Base-by-base conservation (phyloP, 805 yeast genomes). In the Scheffersomyces spartinae region DNA sequence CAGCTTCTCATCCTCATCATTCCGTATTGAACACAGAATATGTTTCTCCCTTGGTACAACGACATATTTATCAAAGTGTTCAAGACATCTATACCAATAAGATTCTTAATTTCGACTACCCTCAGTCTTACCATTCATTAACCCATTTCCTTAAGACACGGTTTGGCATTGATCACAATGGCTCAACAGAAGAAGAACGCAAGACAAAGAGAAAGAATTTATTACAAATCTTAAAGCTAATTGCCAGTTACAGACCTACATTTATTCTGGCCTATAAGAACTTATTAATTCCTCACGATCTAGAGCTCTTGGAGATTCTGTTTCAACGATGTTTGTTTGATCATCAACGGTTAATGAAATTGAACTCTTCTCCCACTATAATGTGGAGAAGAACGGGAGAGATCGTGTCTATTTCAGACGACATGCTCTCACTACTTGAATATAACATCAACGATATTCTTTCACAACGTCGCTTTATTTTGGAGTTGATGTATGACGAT, bases 371-470 rank as follows among this genome's bases (percentile, higher is more conserved):
- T 2, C 94, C 94, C 1, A 76, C 88, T 3, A 73, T 80, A 10
- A 75, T 81, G 35, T 82, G 94, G 94, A 61, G 94, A 39, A 56
- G 94, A 20, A 78, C 93, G 0, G 93, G 93, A 7, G 93, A 82
- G 44, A 74, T 83, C 21, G 85, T 80, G 7, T 81, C 81, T 6
- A 70, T 79, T 7, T 77, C 85, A 4, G 73, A 75, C 34, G 91
- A 81, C 39, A 70, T 82, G 41, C 68, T 79, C 16, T 68, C 74
- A 3, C 53, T 82, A 34, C 68, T 86, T 5, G 81, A 83, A 1
- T 71, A 74, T 46, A 61, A 70, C 7, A 55, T 67, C 34, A 61
- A 66, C 31, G 73, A 74, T 21, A 49, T 80, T 7, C 42, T 79
- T 2, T 59, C 74, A 5, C 68, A 71, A 35, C 52, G 82, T 27